Base-by-base conservation (phyloP, 1,284 basidiomycete species). In the Bondarzewia mesenterica region DNA sequence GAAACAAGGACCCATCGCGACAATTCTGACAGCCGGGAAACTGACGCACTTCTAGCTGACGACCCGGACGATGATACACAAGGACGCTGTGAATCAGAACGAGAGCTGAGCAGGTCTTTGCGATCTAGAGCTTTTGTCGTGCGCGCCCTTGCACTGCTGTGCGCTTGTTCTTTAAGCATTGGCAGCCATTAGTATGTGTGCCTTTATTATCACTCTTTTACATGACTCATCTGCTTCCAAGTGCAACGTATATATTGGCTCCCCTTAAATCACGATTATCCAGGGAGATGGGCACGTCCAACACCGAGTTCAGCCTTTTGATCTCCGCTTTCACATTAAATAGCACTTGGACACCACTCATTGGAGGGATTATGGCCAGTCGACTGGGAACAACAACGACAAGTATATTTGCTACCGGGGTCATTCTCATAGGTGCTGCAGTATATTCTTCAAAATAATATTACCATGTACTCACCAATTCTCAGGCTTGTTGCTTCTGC, bases 331-430 rank as follows among this genome's bases (percentile, higher is more conserved):
- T 80, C 57, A 85, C 80, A 49, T 64, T 89, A 32, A 89, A 89
- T 59, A 80, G 82, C 51, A 89, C 86, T 36, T 89, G 86, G 86
- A 89, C 87, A 8, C 85, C 86, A 1, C 71, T 89, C 4, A 71
- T 87, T 0, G 84, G 81, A 14, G 83, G 84, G 4, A 53, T 88
- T 12, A 68, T 88, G 40, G 78, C 82, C 5, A 80, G 80, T 50
- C 73, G 73, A 46, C 71, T 89, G 3, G 85, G 85, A 20, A 85
- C 83, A 18, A 85, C 83, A 0, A 63, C 72, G 37, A 79, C 82
- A 0, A 82, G 84, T 51, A 80, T 89, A 38, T 63, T 86, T 22
- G 82, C 86, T 1, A 89, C 87, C 0, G 76, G 80, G 0, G 68
- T 82, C 20, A 80, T 89, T 21, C 74, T 88, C 49, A 45, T 79